Evolutionary conservation across 2,329 filamentous ascomycete species (phyloP), one percentile per base, ranked within the genome.

Genomic region (Diaporthe caulivora): DNA sequence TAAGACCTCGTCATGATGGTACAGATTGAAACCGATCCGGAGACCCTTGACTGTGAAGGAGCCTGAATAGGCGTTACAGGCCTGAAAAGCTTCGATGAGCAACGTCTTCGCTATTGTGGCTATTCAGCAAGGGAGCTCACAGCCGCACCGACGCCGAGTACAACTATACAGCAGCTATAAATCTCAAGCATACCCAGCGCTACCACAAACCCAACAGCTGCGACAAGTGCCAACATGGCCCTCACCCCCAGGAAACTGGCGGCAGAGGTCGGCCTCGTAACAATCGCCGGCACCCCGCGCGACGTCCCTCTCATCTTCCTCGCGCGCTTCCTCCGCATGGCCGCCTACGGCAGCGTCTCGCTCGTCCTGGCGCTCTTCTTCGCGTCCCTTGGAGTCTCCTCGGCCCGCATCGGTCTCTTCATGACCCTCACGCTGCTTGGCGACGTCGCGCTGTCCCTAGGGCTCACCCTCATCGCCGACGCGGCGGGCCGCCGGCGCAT

Each of bases 401-500:
- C 90, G 73, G 83, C 86, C 0, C 82, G 82, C 42, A 89, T 90
- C 74, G 91, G 91, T 3, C 81, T 92, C 1, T 92, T 92, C 81
- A 92, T 92, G 90, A 92, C 90, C 0, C 79, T 92, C 75, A 93
- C 91, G 0, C 81, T 92, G 21, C 82, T 85, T 18, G 91, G 91
- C 34, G 91, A 92, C 79, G 86, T 89, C 5, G 78, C 84, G 54
- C 87, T 92, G 75, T 91, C 90, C 77, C 87, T 92, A 72, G 49
- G 89, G 29, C 83, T 92, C 60, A 91, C 90, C 0, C 78, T 90
- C 8, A 83, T 91, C 74, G 89, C 91, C 34, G 91, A 92, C 80
- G 83, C 82, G 0, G 77, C 91, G 67, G 91, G 91, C 4, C 85
- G 90, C 34, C 85, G 86, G 67, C 82, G 82, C 8, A 85, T 90